Base-by-base conservation (phyloP, 345 rosid species). In the Salix purpurea region DNA sequence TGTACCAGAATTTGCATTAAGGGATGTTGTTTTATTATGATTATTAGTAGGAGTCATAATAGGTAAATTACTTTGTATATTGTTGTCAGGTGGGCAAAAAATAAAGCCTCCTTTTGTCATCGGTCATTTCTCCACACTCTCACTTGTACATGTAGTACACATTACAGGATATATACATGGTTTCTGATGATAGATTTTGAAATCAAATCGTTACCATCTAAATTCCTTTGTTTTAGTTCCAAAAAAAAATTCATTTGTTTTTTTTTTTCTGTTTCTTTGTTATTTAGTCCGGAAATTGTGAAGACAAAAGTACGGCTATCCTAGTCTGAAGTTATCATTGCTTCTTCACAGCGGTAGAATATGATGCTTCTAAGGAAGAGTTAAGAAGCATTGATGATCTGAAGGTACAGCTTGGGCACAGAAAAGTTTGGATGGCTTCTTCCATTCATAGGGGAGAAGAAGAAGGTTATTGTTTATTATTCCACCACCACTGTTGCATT, bases 371-470 rank as follows among this genome's bases (percentile, higher is more conserved):
- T 69, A 71, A 56, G 76, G 82, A 67, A 78, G 79, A 81, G 52
- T 72, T 42, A 4, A 80, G 77, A 69, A 80, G 83, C 74, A 70
- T 88, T 64, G 87, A 85, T 74, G 88, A 84, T 76, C 79, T 94
- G 83, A 84, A 87, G 84, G 80, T 36, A 73, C 88, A 88, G 70
- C 88, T 94, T 81, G 79, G 77, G 48, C 80, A 81, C 42, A 88
- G 78, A 86, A 84, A 83, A 76, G 91, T 92, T 65, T 94, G 98
- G 97, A 90, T 94, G 87, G 97, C 98, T 80, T 85, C 98, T 71
- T 94, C 98, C 40, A 84, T 94, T 71, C 98, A 94, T 82, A 79
- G 74, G 81, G 95, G 97, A 56, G 98, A 94, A 83, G 98, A 94
- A 88, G 84, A 88, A 90, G 92, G 98, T 94, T 21, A 50, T 42